These are phyloP conservation scores for Phlebiopsis gigantea DNA, from an alignment of 768 basidiomycete species.

Conservation along the genomic window DNA sequence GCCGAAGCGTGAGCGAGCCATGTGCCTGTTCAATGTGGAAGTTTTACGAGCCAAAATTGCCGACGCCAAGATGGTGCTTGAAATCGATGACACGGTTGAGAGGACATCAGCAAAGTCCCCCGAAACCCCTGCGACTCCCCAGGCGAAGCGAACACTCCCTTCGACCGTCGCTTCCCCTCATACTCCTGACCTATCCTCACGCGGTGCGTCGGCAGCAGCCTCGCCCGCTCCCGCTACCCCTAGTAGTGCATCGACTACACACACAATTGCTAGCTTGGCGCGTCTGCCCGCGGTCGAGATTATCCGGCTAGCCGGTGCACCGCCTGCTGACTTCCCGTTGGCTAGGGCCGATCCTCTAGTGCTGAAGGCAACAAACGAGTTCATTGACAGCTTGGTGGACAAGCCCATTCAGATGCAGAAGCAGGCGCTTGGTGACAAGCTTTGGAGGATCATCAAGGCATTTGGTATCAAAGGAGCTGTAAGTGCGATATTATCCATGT, in stretches of 20 bases:
- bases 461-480: constrained; percentile 81
- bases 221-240: constrained; percentile 68
- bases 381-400: constrained; percentile 80
- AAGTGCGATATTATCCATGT: constrained; percentile 22
- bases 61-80: constrained; percentile 79
- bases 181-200: constrained; percentile 73
- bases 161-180: constrained; percentile 45
- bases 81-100: constrained; percentile 52
- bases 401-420: constrained; percentile 53
- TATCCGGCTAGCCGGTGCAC: constrained; percentile 48
- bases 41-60: constrained; percentile 70
- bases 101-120: constrained; percentile 12
- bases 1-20: constrained; percentile 81
- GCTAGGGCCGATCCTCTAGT: constrained; percentile 68
- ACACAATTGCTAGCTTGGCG: constrained; percentile 70
- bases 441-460: constrained; percentile 58
- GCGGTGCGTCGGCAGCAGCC: constrained; percentile 65
- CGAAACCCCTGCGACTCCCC: constrained; percentile 52
- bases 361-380: constrained; percentile 65
- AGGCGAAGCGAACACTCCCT: constrained; percentile 44
- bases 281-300: constrained; percentile 74
- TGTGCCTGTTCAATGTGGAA: constrained; percentile 88
- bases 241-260: constrained; percentile 28
- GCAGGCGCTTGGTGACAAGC: constrained; percentile 20
- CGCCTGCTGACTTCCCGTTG: constrained; percentile 45